Percentiles rank a stretch among this genome's conserved stretches.
phyloP scores from a whole-genome alignment of 2,329 filamentous ascomycete genomes.

The Camptophora hylomeconis region DNA sequence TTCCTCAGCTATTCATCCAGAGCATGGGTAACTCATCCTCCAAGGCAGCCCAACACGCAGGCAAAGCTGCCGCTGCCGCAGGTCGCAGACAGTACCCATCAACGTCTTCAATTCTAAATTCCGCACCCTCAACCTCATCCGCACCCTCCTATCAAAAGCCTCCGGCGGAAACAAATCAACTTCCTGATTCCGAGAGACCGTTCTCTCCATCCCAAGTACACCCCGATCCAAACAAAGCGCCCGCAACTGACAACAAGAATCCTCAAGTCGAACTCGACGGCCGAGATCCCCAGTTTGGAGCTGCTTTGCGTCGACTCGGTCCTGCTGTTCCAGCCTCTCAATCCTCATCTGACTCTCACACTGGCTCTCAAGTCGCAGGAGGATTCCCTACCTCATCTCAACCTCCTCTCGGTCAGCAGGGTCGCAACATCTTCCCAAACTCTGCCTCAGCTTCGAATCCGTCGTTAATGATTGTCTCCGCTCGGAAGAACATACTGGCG shows the following conservation, averaged over 20 bases:
- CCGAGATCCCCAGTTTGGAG: slow-evolving; percentile 56
- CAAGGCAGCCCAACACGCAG: slow-evolving; percentile 14
- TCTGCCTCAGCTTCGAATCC: slow-evolving; percentile 34
- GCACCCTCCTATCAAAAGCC: too few relatives aligned
- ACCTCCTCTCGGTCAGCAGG: slow-evolving; percentile 17
- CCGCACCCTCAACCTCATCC: slow-evolving; percentile 8
- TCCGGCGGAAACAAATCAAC: slow-evolving; percentile 1
- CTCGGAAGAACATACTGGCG: slow-evolving; percentile 37
- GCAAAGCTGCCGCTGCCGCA: slow-evolving; percentile 12
- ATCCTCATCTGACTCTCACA: slow-evolving; percentile 20
- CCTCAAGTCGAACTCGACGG: slow-evolving; percentile 43
- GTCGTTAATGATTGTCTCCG: slow-evolving; percentile 39
- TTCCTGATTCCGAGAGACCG: slow-evolving; percentile 3
- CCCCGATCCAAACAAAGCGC: slow-evolving; percentile 8
- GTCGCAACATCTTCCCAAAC: slow-evolving; percentile 25
- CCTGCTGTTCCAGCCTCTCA: slow-evolving; percentile 43
- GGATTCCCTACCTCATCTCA: slow-evolving; percentile 18
- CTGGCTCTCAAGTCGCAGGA: slow-evolving; percentile 11
- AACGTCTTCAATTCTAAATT: slow-evolving; percentile 13
- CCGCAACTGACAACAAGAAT: slow-evolving; percentile 8
- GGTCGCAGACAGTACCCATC: slow-evolving; percentile 15
- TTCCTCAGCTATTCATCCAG: too few relatives aligned
- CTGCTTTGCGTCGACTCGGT: slow-evolving; percentile 58
- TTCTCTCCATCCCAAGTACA: slow-evolving; percentile 11
- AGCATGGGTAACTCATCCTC: too few relatives aligned